phyloP scores from a whole-genome alignment of 768 basidiomycete genomes.

The Dacryopinax spathularia region DNA sequence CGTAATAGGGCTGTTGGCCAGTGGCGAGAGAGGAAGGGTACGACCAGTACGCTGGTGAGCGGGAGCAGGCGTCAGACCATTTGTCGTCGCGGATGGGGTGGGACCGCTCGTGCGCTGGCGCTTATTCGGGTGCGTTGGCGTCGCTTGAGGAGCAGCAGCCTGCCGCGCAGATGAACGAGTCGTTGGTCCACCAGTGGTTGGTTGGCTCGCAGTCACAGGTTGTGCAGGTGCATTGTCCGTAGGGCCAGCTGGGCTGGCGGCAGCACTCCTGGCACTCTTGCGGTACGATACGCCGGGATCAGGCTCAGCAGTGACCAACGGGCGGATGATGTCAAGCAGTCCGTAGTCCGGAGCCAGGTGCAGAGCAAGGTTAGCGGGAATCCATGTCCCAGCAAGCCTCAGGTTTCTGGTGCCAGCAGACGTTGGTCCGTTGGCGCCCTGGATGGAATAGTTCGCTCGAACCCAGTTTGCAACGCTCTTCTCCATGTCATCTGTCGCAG shows the following conservation, averaged over 20 bases:
- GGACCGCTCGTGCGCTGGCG: neutral
- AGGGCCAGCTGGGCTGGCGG: conserved; percentile 23
- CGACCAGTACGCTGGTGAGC: neutral
- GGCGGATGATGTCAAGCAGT: conserved; percentile 44
- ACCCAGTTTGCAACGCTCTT: conserved; percentile 72
- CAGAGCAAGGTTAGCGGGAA: conserved; percentile 48
- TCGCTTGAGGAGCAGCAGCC: neutral
- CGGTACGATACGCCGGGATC: conserved; percentile 70
- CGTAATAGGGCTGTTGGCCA: neutral
- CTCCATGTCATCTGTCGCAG: conserved; percentile 61
- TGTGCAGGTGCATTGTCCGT: conserved; percentile 19
- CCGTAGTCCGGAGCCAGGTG: conserved; percentile 54
- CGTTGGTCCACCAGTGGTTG: neutral
- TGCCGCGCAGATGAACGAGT: conserved; percentile 2
- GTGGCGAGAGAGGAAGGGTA: neutral
- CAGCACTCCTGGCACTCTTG: conserved; percentile 35
- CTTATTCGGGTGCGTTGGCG: neutral
- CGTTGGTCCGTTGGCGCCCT: conserved; percentile 47
- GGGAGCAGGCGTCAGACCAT: neutral
- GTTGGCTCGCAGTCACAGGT: neutral
- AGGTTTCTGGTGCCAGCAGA: conserved; percentile 48
- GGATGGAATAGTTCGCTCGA: conserved; percentile 57
- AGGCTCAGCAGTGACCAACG: conserved; percentile 56
- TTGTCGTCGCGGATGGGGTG: neutral
- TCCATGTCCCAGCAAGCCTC: conserved; percentile 84